Evolutionary conservation across 176 grass and related monocot genomes (phyloP).

Genomic region (Puccinellia tenuiflora): DNA sequence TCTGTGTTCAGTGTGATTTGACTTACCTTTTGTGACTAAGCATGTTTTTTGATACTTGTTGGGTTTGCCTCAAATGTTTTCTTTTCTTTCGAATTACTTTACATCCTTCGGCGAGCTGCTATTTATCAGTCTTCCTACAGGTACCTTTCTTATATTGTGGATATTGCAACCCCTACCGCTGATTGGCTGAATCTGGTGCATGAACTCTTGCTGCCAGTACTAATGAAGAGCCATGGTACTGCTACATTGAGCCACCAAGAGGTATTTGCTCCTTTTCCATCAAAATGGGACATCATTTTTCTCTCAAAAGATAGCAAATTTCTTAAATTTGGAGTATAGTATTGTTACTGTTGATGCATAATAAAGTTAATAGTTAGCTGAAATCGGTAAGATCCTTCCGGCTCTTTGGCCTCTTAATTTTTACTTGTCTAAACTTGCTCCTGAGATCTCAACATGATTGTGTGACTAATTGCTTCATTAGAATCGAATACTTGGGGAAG

Average conservation of each 20-base stretch:
- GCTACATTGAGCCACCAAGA: constrained; percentile 90
- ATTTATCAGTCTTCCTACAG: constrained; percentile 32
- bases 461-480: constrained; percentile 30
- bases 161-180: constrained; percentile 89
- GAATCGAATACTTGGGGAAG: constrained; percentile 94
- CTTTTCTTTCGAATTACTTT: neutral
- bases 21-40: neutral
- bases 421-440: constrained; percentile 1
- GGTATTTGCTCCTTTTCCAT: constrained; percentile 40
- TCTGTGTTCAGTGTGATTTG: constrained; percentile 4
- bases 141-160: constrained; percentile 98
- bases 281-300: neutral
- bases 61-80: neutral
- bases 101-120: neutral
- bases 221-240: constrained; percentile 69
- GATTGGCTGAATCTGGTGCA: constrained; percentile 85
- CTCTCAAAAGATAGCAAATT: neutral
- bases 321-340: neutral
- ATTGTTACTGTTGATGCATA: neutral
- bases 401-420: constrained; percentile 3
- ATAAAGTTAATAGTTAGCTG: constrained; percentile 11
- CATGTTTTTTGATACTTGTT: neutral
- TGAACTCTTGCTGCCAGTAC: constrained; percentile 81
- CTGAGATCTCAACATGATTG: constrained; percentile 5
- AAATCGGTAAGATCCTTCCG: neutral